Evolutionary conservation across 2,329 filamentous ascomycete genomes (phyloP).

Genomic region (Alternaria rosae): DNA sequence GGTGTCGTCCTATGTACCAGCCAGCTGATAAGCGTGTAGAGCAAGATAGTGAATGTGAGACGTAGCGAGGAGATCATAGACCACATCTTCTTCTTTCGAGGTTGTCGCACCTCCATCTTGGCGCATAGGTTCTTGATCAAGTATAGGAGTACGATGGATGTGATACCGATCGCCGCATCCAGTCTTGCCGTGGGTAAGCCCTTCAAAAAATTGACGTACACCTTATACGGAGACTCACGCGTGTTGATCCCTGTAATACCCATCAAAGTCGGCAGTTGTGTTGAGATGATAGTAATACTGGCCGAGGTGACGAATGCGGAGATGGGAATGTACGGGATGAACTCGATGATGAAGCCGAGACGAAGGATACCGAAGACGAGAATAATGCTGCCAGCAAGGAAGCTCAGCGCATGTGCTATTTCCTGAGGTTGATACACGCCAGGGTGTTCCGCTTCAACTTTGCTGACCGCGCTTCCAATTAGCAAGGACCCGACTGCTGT

Average conservation of each 20-base stretch:
- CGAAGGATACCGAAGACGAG: constrained; percentile 79
- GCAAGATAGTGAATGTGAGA: constrained; percentile 84
- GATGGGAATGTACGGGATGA: constrained; percentile 89
- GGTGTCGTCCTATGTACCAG: constrained; percentile 67
- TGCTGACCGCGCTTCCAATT: constrained; percentile 77
- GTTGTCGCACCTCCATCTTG: constrained; percentile 70
- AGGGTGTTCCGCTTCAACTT: constrained; percentile 66
- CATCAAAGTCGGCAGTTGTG: constrained; percentile 81
- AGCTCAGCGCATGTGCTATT: constrained; percentile 78
- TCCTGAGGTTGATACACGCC: constrained; percentile 65
- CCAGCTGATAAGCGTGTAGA: constrained; percentile 90
- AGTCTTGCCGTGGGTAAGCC: constrained; percentile 70
- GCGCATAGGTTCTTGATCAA: constrained; percentile 63
- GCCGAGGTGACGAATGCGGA: constrained; percentile 98
- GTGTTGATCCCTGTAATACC: constrained; percentile 78
- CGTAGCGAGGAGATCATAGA: constrained; percentile 90
- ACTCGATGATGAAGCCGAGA: constrained; percentile 88
- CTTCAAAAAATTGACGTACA: constrained; percentile 84
- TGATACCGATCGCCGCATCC: constrained; percentile 91
- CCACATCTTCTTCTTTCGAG: constrained; percentile 71
- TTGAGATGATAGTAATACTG: constrained; percentile 83
- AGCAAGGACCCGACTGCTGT: constrained; percentile 95
- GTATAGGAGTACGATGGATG: constrained; percentile 80
- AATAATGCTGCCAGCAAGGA: constrained; percentile 81
- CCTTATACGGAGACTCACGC: constrained; percentile 77